Percentiles rank a stretch among this genome's conserved stretches.
Conservation (phyloP, 306 rosid genomes). For the Macrotyloma uniflorum region DNA sequence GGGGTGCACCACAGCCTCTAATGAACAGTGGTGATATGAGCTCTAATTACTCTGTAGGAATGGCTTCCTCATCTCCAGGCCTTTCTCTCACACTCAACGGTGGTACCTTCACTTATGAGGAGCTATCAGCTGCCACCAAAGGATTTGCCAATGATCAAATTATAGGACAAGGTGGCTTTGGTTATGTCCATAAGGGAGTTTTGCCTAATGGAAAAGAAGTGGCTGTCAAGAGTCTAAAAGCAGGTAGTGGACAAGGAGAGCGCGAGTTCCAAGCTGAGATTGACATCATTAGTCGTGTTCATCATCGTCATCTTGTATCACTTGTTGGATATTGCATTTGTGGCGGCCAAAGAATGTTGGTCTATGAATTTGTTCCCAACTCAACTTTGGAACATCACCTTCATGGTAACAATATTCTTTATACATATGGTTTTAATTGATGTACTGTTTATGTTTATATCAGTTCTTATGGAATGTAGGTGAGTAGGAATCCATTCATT, state of each 20-base stretch:
- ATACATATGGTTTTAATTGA: background rate
- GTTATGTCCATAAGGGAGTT: conserved; percentile 82
- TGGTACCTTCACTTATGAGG: conserved; percentile 81
- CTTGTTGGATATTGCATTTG: conserved; percentile 77
- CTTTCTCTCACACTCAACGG: conserved; percentile 54
- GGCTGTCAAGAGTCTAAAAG: conserved; percentile 78
- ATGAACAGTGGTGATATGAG: conserved; percentile 55
- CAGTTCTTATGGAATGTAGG: no score
- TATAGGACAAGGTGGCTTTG: conserved; percentile 90
- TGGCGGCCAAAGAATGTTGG: conserved; percentile 78
- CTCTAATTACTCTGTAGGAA: conserved; percentile 42
- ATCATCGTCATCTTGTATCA: conserved; percentile 77
- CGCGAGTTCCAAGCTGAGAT: conserved; percentile 83
- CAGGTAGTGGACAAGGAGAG: conserved; percentile 77
- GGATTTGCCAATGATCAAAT: conserved; percentile 64
- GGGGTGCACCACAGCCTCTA: conserved; percentile 51
- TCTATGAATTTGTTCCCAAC: conserved; percentile 73
- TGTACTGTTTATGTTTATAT: no score
- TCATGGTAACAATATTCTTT: conserved; percentile 45
- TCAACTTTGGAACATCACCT: conserved; percentile 66
- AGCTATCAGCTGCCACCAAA: conserved; percentile 67
- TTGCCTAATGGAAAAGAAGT: conserved; percentile 71
- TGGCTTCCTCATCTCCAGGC: conserved; percentile 57
- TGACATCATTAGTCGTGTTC: conserved; percentile 82
- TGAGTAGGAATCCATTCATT: no score